phyloP scores from a whole-genome alignment of 257 asterid genomes.

The Parsonsia alboflavescens region DNA sequence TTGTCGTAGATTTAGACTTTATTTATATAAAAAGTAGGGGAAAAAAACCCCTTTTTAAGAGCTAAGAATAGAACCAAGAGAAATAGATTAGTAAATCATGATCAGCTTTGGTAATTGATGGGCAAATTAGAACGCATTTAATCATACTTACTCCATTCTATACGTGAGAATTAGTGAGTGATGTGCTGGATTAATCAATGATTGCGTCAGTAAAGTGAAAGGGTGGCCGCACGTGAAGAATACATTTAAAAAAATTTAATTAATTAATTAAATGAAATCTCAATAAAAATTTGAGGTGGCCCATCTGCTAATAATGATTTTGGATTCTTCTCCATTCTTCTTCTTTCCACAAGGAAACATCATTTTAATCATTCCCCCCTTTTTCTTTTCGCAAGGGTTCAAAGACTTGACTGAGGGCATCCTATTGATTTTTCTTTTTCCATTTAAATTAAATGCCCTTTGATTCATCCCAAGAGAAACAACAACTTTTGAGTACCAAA shows the following conservation, averaged over 20 bases:
- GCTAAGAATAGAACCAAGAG: too few relatives aligned
- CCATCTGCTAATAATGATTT: background rate
- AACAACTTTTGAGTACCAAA: too few relatives aligned
- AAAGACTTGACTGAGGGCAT: too few relatives aligned
- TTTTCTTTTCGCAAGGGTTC: background rate
- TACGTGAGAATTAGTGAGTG: background rate
- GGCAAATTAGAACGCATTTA: too few relatives aligned
- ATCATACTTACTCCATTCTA: too few relatives aligned
- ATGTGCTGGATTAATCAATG: constrained; percentile 15
- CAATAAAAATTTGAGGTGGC: background rate
- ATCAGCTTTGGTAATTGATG: constrained; percentile 1
- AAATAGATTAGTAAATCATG: background rate
- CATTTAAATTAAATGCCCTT: background rate
- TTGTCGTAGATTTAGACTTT: too few relatives aligned
- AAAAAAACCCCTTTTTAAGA: too few relatives aligned
- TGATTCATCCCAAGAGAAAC: too few relatives aligned
- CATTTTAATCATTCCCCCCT: background rate
- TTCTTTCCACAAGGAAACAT: background rate
- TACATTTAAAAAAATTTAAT: background rate
- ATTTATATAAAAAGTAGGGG: too few relatives aligned
- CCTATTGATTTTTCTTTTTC: background rate
- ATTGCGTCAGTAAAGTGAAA: constrained; percentile 10
- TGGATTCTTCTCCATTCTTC: constrained; percentile 10
- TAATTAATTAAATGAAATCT: background rate
- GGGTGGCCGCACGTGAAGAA: constrained; percentile 13